Evolutionary conservation across 768 basidiomycete species (phyloP).

Genomic region (Panaeolus cyanescens): DNA sequence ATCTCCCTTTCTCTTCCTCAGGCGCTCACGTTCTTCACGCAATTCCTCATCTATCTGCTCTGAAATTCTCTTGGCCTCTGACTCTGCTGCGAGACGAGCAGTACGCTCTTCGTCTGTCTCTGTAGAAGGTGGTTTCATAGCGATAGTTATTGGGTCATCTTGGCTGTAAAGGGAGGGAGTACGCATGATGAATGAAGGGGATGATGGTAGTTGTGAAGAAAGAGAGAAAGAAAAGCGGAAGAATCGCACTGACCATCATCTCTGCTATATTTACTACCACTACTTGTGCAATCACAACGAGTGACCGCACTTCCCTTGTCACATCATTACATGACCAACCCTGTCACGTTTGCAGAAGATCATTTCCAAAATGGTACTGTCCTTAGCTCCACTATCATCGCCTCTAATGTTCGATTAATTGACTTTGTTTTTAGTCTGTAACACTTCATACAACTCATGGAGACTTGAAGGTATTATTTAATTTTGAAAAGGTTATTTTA

Average conservation of each 20-base stretch:
- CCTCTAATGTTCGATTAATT: conserved; percentile 15
- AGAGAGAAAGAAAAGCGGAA: conserved; percentile 21
- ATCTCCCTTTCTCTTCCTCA: conserved; percentile 68
- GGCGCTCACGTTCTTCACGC: conserved; percentile 63
- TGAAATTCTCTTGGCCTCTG: conserved; percentile 73
- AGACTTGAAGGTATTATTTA: conserved; percentile 77
- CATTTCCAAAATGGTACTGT: conserved; percentile 30
- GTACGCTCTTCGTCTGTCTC: conserved; percentile 71
- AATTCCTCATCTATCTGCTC: conserved; percentile 85
- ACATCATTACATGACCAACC: conserved; percentile 20
- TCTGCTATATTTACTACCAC: conserved; percentile 7
- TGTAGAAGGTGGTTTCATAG: conserved; percentile 60
- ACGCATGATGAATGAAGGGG: conserved; percentile 44
- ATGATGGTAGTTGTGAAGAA: conserved; percentile 34
- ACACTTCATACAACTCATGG: conserved; percentile 94
- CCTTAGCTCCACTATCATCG: conserved; percentile 20
- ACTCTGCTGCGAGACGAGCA: conserved; percentile 62
- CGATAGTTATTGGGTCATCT: conserved; percentile 74
- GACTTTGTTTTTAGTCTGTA: conserved; percentile 65
- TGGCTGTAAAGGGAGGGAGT: conserved; percentile 74
- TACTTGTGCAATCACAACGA: conserved; percentile 13
- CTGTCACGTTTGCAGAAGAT: conserved; percentile 15
- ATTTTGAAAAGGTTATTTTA: neutral
- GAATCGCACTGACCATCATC: conserved; percentile 12
- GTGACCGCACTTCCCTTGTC: conserved; percentile 17